A percentile compares a stretch with the other conserved stretches of the same genome.
Evolutionary conservation across 768 basidiomycete genomes (phyloP).

Genomic region (Suillus tomentosus): DNA sequence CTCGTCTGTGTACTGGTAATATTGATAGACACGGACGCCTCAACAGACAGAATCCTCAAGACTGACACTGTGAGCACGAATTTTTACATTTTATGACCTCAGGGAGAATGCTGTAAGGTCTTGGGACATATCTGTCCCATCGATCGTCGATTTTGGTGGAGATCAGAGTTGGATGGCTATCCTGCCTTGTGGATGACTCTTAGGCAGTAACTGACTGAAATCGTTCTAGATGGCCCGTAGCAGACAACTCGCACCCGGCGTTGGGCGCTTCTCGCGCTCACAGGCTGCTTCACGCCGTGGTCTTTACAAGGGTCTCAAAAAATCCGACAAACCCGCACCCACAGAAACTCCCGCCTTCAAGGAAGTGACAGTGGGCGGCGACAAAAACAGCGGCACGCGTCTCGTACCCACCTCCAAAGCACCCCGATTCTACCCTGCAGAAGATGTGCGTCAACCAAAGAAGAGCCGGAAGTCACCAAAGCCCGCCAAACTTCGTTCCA

Average conservation of each 20-base stretch:
- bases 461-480: constrained; percentile 86
- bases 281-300: constrained; percentile 79
- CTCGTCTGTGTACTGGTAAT: constrained; percentile 2
- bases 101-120: not conserved
- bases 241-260: constrained; percentile 79
- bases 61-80: constrained; percentile 43
- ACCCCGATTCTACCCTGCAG: constrained; percentile 91
- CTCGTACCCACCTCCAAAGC: constrained; percentile 84
- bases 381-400: constrained; percentile 89
- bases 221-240: constrained; percentile 76
- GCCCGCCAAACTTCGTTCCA: constrained; percentile 75
- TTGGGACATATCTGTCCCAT: constrained; percentile 2
- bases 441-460: constrained; percentile 91
- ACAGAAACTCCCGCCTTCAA: constrained; percentile 61
- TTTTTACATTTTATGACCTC: constrained; percentile 21
- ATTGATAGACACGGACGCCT: constrained; percentile 23
- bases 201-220: constrained; percentile 21
- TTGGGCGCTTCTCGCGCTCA: constrained; percentile 83
- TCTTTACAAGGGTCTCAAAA: constrained; percentile 85
- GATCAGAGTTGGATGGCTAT: constrained; percentile 36
- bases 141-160: constrained; percentile 14
- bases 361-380: constrained; percentile 85
- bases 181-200: constrained; percentile 36
- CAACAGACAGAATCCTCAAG: constrained; percentile 44
- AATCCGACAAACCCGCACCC: constrained; percentile 64